phyloP scores from a whole-genome alignment of 192 early-diverging fungal genomes.

The Coemansia sp. region DNA sequence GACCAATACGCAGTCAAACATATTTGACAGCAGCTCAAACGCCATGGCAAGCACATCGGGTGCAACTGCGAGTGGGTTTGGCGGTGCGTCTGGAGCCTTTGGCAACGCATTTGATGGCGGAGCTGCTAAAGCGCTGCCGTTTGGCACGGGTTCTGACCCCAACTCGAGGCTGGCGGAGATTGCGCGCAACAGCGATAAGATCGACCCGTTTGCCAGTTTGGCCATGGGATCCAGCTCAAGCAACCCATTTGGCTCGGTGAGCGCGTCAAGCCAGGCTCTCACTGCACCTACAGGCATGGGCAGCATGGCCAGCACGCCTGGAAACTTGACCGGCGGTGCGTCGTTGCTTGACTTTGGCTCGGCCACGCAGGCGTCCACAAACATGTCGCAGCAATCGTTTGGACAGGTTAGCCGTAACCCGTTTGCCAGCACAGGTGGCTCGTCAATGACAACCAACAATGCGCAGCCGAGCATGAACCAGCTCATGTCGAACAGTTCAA shows the following conservation, averaged over 20 bases:
- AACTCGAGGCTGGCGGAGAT: constrained; percentile 54
- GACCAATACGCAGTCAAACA: constrained; percentile 19
- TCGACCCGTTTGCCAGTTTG: constrained; percentile 60
- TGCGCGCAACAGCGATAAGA: constrained; percentile 57
- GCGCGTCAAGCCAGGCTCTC: constrained; percentile 14
- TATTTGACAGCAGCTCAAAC: constrained; percentile 16
- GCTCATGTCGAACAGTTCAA: constrained; percentile 34
- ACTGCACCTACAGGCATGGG: neutral
- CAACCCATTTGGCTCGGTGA: constrained; percentile 36
- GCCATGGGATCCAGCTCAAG: constrained; percentile 36
- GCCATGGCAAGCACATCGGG: constrained; percentile 10
- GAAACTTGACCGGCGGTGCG: constrained; percentile 18
- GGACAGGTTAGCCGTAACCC: constrained; percentile 53
- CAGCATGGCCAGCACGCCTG: constrained; percentile 8
- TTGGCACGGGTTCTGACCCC: constrained; percentile 36
- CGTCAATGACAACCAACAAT: neutral
- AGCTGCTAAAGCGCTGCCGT: constrained; percentile 47
- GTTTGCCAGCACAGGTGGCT: constrained; percentile 27
- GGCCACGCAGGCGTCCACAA: constrained; percentile 25
- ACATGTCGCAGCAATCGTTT: constrained; percentile 34
- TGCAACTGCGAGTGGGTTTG: constrained; percentile 15
- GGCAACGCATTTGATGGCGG: constrained; percentile 57
- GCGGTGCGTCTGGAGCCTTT: constrained; percentile 45
- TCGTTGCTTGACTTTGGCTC: constrained; percentile 45
- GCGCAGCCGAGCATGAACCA: constrained; percentile 48